Evolutionary conservation across 73 alveolate genomes (phyloP).

Genomic region (Urostyla sp.): DNA sequence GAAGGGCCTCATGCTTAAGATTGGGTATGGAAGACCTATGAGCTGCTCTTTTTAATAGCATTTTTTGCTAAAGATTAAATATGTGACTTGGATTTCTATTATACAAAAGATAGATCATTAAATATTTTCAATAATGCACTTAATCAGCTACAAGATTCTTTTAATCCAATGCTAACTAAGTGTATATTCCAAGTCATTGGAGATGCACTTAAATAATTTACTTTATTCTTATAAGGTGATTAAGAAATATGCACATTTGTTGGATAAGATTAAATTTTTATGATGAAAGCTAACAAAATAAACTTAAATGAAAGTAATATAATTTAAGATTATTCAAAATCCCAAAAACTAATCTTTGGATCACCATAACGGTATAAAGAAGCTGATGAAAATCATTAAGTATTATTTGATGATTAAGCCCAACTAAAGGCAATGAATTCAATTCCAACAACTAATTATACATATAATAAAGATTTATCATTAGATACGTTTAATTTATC

Average conservation of each 20-base stretch:
- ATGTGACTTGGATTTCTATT: constrained; percentile 11
- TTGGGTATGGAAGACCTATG: constrained; percentile 25
- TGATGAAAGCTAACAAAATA: constrained; percentile 24
- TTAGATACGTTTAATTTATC: constrained; percentile 31
- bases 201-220: constrained; percentile 34
- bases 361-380: background rate
- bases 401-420: background rate
- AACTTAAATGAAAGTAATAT: constrained; percentile 18
- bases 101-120: background rate
- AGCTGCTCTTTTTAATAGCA: constrained; percentile 14
- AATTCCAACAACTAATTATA: constrained; percentile 16
- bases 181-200: constrained; percentile 33
- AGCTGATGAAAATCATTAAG: background rate
- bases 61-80: constrained; percentile 19
- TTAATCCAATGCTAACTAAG: constrained; percentile 52
- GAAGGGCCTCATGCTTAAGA: background rate
- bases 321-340: background rate
- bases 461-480: constrained; percentile 24
- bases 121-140: constrained; percentile 19
- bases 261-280: constrained; percentile 34
- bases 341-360: background rate
- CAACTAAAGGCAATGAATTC: background rate
- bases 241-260: background rate
- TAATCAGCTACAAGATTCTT: background rate
- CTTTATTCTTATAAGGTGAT: background rate